A percentile compares a stretch with the other conserved stretches of the same genome.
Evolutionary conservation across 2,329 filamentous ascomycete genomes (phyloP).

Genomic region (Colletotrichum sp.): DNA sequence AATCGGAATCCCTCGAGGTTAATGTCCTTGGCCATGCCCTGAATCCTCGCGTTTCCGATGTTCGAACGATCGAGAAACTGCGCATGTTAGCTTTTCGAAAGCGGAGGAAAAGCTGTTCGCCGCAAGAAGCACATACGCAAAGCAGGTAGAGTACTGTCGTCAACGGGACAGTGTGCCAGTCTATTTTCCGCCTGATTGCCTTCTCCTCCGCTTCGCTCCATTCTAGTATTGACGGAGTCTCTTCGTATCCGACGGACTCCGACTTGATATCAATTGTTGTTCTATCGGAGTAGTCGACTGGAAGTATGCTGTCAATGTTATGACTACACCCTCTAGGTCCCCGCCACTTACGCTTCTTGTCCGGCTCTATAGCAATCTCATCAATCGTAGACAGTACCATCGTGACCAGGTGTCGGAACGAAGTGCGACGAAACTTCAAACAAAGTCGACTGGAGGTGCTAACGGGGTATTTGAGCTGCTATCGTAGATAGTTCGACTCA

Average conservation of each 20-base stretch:
- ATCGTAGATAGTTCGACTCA: neutral
- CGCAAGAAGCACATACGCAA: slow-evolving; percentile 43
- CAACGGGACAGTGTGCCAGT: slow-evolving; percentile 56
- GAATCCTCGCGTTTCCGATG: slow-evolving; percentile 61
- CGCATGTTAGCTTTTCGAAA: neutral
- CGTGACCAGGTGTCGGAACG: neutral
- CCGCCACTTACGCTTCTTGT: neutral
- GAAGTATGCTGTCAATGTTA: neutral
- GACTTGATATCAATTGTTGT: neutral
- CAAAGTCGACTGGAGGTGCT: neutral
- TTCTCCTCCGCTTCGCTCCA: slow-evolving; percentile 59
- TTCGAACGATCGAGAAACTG: slow-evolving; percentile 40
- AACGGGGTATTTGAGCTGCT: neutral
- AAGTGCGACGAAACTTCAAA: neutral
- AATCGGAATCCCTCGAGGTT: slow-evolving; percentile 53
- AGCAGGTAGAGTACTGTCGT: slow-evolving; percentile 60
- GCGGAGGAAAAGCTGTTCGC: neutral
- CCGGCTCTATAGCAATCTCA: neutral
- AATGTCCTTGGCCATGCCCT: slow-evolving; percentile 56
- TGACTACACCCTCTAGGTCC: rapidly evolving
- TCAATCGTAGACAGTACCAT: neutral
- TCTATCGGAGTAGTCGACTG: neutral
- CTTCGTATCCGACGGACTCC: neutral
- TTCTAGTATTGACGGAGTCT: neutral
- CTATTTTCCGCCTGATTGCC: slow-evolving; percentile 54